Evolutionary conservation across 208 protist species (phyloP).

Genomic region (Leishmania martiniquensis): DNA sequence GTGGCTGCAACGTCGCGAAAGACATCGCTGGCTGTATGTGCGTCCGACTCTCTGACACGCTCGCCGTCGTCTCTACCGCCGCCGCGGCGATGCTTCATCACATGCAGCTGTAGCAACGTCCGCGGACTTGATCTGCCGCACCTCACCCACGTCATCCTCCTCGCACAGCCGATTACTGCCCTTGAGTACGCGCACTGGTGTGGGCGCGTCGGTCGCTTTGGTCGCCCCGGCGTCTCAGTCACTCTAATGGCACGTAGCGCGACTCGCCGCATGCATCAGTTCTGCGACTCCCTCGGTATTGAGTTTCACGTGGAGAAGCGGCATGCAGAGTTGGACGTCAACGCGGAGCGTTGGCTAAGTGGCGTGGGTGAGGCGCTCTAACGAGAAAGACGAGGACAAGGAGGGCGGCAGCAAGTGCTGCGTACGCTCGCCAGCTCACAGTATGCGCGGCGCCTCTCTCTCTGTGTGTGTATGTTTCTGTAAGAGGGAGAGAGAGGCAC

Average conservation of each 20-base stretch:
- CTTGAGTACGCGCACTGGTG: conserved; percentile 89
- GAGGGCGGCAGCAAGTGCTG: neutral
- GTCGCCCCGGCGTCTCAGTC: conserved; percentile 52
- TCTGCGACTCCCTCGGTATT: conserved; percentile 71
- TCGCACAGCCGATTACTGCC: conserved; percentile 53
- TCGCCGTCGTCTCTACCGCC: neutral
- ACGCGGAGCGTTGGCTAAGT: conserved; percentile 47
- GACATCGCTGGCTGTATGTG: neutral
- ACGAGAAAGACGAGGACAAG: neutral
- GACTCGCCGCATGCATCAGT: conserved; percentile 56
- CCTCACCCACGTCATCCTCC: conserved; percentile 81
- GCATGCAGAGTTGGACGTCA: conserved; percentile 51
- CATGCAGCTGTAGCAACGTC: conserved; percentile 51
- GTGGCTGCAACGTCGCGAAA: neutral
- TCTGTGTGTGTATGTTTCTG: too few species aligned
- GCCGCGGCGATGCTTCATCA: conserved; percentile 39
- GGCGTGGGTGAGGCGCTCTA: neutral
- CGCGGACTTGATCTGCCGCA: conserved; percentile 74
- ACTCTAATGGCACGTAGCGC: conserved; percentile 62
- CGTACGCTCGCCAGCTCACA: neutral
- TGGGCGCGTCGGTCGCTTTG: conserved; percentile 85
- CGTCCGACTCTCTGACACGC: neutral
- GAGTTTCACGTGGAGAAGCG: conserved; percentile 59
- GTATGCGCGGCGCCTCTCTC: neutral
- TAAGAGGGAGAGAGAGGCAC: neutral